Evolutionary conservation across 2,329 filamentous ascomycete species (phyloP).

Genomic region (Trichoderma breve): DNA sequence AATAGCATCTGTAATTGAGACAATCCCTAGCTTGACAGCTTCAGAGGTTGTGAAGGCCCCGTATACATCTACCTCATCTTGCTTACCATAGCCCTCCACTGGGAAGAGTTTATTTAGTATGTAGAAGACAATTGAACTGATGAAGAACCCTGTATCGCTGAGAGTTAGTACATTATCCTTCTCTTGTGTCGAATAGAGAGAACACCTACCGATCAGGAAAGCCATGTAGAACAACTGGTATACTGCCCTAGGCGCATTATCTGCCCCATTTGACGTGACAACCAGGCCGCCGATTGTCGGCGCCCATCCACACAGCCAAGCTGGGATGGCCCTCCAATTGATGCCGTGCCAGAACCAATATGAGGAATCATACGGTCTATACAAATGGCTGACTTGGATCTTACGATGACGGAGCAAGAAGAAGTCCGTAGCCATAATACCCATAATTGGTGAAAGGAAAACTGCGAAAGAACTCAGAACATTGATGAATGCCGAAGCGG

Average conservation of each 20-base stretch:
- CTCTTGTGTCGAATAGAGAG: background rate
- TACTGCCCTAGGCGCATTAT: background rate
- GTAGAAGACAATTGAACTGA: background rate
- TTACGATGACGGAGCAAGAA: background rate
- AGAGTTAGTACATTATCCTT: background rate
- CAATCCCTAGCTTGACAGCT: background rate
- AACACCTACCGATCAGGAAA: background rate
- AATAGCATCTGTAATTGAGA: background rate
- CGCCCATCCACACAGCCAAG: background rate
- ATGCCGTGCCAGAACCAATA: background rate
- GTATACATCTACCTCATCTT: background rate
- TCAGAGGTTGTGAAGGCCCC: background rate
- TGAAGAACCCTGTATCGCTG: background rate
- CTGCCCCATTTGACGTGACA: background rate
- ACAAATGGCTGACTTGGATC: background rate
- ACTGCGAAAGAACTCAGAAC: background rate
- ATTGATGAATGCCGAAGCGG: background rate
- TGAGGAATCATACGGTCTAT: background rate
- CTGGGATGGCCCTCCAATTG: background rate
- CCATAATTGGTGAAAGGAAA: background rate
- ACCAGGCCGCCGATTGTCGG: background rate
- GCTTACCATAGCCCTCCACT: background rate
- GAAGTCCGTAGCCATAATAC: background rate
- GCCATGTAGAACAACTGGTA: background rate
- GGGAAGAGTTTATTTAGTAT: background rate